Conservation (phyloP, 352 stramenopile genomes). For the Achlya hypogyna region DNA sequence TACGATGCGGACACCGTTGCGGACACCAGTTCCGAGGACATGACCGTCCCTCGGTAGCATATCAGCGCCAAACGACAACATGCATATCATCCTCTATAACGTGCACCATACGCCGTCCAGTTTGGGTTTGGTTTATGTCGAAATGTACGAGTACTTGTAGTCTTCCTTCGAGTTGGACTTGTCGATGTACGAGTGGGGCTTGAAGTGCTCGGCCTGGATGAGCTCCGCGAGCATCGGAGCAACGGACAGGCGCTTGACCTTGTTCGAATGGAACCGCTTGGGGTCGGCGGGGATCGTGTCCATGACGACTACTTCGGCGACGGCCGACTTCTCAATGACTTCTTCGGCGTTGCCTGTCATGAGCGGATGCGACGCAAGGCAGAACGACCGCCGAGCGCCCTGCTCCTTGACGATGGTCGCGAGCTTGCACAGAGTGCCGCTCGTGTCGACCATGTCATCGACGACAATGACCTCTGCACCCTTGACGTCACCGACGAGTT, state of each 20-base stretch:
- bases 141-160: conserved; percentile 79
- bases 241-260: conserved; percentile 84
- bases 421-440: conserved; percentile 70
- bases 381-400: conserved; percentile 83
- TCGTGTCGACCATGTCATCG: conserved; percentile 88
- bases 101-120: too few species aligned
- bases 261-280: conserved; percentile 55
- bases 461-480: conserved; percentile 87
- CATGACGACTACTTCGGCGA: conserved; percentile 85
- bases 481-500: conserved; percentile 85
- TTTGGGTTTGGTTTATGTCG: conserved; percentile 28
- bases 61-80: too few species aligned
- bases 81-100: too few species aligned
- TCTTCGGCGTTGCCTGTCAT: conserved; percentile 81
- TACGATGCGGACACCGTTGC: neutral
- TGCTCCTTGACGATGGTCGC: conserved; percentile 69
- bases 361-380: conserved; percentile 85
- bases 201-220: conserved; percentile 88
- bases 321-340: conserved; percentile 71
- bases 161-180: conserved; percentile 72
- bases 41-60: too few species aligned
- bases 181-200: conserved; percentile 86
- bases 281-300: conserved; percentile 75
- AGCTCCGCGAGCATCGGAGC: conserved; percentile 83
- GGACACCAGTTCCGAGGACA: too few species aligned